Percentiles rank a stretch among this genome's conserved stretches.
Evolutionary conservation across 805 yeast genomes (phyloP).

Genomic region (Wickerhamomyces hampshirensis): DNA sequence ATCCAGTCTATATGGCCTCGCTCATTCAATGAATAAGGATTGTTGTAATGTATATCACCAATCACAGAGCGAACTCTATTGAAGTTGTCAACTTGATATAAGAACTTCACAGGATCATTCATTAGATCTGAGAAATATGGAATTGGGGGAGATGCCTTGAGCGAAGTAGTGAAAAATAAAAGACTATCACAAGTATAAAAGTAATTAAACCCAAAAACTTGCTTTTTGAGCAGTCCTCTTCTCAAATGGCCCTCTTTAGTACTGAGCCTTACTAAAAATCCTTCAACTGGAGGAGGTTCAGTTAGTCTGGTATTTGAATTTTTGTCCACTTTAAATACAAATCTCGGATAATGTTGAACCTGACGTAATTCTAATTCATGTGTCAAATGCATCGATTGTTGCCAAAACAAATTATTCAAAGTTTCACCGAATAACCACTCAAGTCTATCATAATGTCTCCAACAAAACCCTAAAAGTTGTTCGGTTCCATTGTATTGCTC

Average conservation of each 20-base stretch:
- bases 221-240: conserved; percentile 28
- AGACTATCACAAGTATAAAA: conserved; percentile 58
- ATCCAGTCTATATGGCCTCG: conserved; percentile 63
- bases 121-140: conserved; percentile 28
- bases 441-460: conserved; percentile 67
- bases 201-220: conserved; percentile 54
- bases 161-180: conserved; percentile 52
- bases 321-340: conserved; percentile 19
- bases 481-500: conserved; percentile 23
- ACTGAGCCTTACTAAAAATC: conserved; percentile 60
- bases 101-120: conserved; percentile 18
- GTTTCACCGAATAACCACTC: conserved; percentile 58
- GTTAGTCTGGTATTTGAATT: conserved; percentile 11
- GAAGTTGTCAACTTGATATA: conserved; percentile 23
- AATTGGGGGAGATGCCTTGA: conserved; percentile 58
- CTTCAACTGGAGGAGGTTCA: conserved; percentile 80
- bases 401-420: conserved; percentile 37
- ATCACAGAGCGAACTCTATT: conserved; percentile 19
- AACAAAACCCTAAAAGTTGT: conserved; percentile 46
- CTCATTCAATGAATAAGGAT: conserved; percentile 50
- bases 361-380: conserved; percentile 61
- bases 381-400: conserved; percentile 38
- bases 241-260: conserved; percentile 41
- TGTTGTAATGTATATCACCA: conserved; percentile 39
- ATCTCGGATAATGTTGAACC: conserved; percentile 34